phyloP scores from a whole-genome alignment of 495 filamentous ascomycete genomes.

The Lineolata rhizophorae region DNA sequence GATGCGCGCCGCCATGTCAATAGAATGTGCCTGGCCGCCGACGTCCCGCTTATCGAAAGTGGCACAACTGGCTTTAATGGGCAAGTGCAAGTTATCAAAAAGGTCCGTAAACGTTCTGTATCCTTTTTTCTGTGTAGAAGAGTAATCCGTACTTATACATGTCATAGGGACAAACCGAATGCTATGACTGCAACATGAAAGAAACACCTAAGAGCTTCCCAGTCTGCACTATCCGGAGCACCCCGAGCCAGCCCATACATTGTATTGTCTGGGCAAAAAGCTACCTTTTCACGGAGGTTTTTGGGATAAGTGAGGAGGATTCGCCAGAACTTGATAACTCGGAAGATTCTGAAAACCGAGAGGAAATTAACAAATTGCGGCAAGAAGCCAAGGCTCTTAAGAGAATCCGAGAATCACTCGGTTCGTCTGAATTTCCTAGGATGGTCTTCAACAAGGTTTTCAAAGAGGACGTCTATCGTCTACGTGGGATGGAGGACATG shows the following conservation, averaged over 20 bases:
- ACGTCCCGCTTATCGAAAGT: slow-evolving; percentile 85
- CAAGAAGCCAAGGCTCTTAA: slow-evolving; percentile 67
- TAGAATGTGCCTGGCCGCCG: slow-evolving; percentile 83
- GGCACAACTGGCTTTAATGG: slow-evolving; percentile 97
- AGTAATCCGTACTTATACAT: too few species aligned
- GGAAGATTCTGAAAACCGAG: slow-evolving; percentile 62
- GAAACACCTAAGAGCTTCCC: slow-evolving; percentile 77
- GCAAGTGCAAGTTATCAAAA: slow-evolving; percentile 90
- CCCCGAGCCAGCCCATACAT: slow-evolving; percentile 85
- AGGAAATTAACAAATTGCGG: slow-evolving; percentile 70
- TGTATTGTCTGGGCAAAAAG: slow-evolving; percentile 99
- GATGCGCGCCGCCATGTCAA: slow-evolving; percentile 92
- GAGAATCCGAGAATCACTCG: slow-evolving; percentile 63
- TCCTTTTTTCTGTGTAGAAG: slow-evolving; percentile 1
- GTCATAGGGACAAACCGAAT: slow-evolving; percentile 60
- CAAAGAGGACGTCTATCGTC: slow-evolving; percentile 57
- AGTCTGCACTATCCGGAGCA: slow-evolving; percentile 91
- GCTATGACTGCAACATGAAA: slow-evolving; percentile 86
- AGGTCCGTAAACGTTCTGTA: slow-evolving; percentile 24
- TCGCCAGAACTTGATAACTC: slow-evolving; percentile 51
- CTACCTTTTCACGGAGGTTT: slow-evolving; percentile 84
- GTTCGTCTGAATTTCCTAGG: slow-evolving; percentile 52
- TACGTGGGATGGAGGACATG: slow-evolving; percentile 87
- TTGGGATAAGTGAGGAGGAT: slow-evolving; percentile 76
- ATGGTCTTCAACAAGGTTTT: slow-evolving; percentile 90